Evolutionary conservation across 345 rosid species (phyloP), one percentile per base, ranked within the genome.

Genomic region (Conringia planisiliqua): DNA sequence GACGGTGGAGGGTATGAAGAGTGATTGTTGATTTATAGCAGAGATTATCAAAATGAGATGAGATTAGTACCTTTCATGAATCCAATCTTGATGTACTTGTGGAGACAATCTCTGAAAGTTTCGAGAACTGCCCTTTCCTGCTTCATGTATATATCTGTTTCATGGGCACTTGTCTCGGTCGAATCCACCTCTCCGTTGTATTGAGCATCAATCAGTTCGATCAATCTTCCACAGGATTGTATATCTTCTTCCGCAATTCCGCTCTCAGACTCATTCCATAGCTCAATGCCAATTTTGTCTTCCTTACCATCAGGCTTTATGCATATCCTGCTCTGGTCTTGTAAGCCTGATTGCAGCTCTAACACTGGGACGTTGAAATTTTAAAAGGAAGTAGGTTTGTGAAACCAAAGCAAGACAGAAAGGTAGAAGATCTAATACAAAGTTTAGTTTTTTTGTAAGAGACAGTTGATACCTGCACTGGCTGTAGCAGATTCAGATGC

Each of bases 41-140:
- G 32, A 56, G 11, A 38, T 46, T 6, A 59, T 14, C 17, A 27
- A 32, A 57, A 6, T 10, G 43, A 33, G 46, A 56, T 35, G 42
- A 13, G 47, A 46, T 16, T 36, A 62, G 12, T 44, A 85, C 87
- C 83, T 77, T 61, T 66, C 38, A 44, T 47, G 78, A 68, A 18
- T 76, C 70, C 66, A 44, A 59, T 59, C 22, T 69, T 22, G 40
- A 78, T 68, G 64, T 80, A 71, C 71, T 69, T 80, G 39, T 66
- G 56, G 42, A 87, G 84, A 43, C 39, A 72, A 58, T 82, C 80
- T 26, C 74, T 70, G 66, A 85, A 72, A 68, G 78, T 79, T 70
- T 74, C 50, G 75, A 87, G 81, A 58, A 79, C 80, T 27, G 62
- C 75, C 62, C 74, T 82, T 78, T 85, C 89, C 68, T 72, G 82